Percentiles rank a stretch among this genome's conserved stretches.
phyloP scores from a whole-genome alignment of 2,329 filamentous ascomycete species.

The Cladorrhinum sp. region DNA sequence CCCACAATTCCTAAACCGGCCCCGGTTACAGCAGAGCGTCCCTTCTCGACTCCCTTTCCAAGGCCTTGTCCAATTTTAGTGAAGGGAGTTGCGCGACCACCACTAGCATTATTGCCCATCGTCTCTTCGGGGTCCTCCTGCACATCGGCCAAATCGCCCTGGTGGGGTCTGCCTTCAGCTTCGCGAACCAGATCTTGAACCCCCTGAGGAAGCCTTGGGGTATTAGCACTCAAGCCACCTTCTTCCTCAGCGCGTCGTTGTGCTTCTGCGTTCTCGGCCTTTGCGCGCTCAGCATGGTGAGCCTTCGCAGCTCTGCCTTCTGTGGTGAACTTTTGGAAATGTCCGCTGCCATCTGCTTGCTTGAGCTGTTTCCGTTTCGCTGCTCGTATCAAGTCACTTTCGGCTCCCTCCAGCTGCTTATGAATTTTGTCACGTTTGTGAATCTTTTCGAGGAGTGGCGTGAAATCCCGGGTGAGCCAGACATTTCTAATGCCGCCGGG shows the following conservation, averaged over 20 bases:
- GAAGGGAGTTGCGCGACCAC: slow-evolving; percentile 35
- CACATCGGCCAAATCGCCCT: slow-evolving; percentile 22
- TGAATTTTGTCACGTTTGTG: slow-evolving; percentile 70
- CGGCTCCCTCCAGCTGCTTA: slow-evolving; percentile 69
- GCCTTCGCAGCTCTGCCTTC: slow-evolving; percentile 51
- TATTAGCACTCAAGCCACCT: slow-evolving; percentile 49
- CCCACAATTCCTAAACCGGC: slow-evolving; percentile 45
- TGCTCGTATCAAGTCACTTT: slow-evolving; percentile 77
- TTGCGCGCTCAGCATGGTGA: slow-evolving; percentile 44
- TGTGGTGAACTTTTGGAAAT: slow-evolving; percentile 46
- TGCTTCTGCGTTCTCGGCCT: slow-evolving; percentile 49
- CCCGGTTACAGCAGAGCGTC: slow-evolving; percentile 36
- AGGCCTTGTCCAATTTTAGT: slow-evolving; percentile 50
- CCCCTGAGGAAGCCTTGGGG: slow-evolving; percentile 51
- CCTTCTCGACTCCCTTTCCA: slow-evolving; percentile 48
- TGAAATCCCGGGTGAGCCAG: slow-evolving; percentile 91
- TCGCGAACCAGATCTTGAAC: slow-evolving; percentile 44
- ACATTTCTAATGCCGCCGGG: slow-evolving; percentile 93
- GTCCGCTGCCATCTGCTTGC: slow-evolving; percentile 63
- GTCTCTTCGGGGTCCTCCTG: slow-evolving; percentile 29
- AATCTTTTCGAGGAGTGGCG: slow-evolving; percentile 80
- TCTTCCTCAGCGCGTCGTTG: slow-evolving; percentile 47
- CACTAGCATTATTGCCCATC: slow-evolving; percentile 26
- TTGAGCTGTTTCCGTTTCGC: slow-evolving; percentile 80
- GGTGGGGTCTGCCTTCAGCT: slow-evolving; percentile 22